A percentile compares a stretch with the other conserved stretches of the same genome.
Evolutionary conservation across 345 rosid genomes (phyloP).

Genomic region (Boechera retrofracta): DNA sequence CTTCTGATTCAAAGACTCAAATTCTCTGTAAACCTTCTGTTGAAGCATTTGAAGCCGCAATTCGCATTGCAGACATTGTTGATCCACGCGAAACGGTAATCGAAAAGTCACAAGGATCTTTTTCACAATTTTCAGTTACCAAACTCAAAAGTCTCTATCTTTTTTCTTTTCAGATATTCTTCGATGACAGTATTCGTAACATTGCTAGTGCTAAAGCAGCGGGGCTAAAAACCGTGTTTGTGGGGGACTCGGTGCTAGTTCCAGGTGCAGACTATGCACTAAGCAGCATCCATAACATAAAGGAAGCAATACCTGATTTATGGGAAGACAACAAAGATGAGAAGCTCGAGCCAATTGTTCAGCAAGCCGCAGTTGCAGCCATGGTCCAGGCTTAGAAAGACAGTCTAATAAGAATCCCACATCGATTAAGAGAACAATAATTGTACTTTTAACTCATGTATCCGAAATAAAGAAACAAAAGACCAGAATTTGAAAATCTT

Average conservation of each 20-base stretch:
- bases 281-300: constrained; percentile 81
- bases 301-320: constrained; percentile 79
- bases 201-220: constrained; percentile 77
- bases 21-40: constrained; percentile 74
- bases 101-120: not conserved
- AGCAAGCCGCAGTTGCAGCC: constrained; percentile 58
- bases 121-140: not conserved
- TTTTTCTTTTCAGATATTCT: constrained; percentile 62
- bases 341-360: constrained; percentile 66
- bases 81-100: constrained; percentile 79
- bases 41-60: constrained; percentile 71
- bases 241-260: constrained; percentile 68
- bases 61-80: constrained; percentile 54
- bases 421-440: constrained; percentile 6
- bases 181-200: constrained; percentile 87
- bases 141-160: not conserved
- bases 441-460: constrained; percentile 35
- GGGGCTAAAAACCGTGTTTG: constrained; percentile 75
- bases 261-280: constrained; percentile 83
- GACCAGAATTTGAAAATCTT: constrained; percentile 1
- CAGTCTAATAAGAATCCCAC: not conserved
- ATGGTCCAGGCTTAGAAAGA: constrained; percentile 61
- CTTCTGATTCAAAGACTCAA: constrained; percentile 24
- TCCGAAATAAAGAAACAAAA: not conserved
- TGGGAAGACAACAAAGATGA: constrained; percentile 68